Conservation (phyloP, 2,329 filamentous ascomycete species). For the Plectosphaerella sp. region DNA sequence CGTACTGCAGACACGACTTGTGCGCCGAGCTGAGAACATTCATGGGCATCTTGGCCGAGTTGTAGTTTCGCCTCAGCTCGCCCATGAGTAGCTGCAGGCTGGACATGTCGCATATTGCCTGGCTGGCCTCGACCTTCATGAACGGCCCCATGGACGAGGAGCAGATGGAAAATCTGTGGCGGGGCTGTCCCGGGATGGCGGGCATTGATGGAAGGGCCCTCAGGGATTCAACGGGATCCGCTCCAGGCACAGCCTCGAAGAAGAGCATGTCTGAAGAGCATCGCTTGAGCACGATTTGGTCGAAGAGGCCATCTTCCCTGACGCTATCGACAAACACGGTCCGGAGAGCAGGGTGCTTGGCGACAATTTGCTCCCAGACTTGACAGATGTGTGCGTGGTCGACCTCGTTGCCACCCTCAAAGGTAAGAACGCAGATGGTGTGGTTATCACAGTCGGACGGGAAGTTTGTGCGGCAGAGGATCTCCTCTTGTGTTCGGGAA, state of each 20-base stretch:
- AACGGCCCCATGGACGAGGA: constrained; percentile 36
- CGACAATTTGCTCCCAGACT: constrained; percentile 44
- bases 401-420: constrained; percentile 27
- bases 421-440: constrained; percentile 42
- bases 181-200: constrained; percentile 31
- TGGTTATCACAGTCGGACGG: constrained; percentile 38
- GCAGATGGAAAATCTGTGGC: constrained; percentile 47
- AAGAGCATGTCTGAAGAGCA: constrained; percentile 49
- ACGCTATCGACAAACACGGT: constrained; percentile 49
- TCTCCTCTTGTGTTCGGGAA: constrained; percentile 43
- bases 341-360: constrained; percentile 39
- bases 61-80: constrained; percentile 42
- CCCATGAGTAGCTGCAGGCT: constrained; percentile 42
- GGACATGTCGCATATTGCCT: constrained; percentile 40
- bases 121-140: constrained; percentile 46
- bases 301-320: constrained; percentile 42
- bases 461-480: constrained; percentile 38
- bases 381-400: constrained; percentile 40
- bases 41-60: constrained; percentile 28
- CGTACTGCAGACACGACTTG: constrained; percentile 31
- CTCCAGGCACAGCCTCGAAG: constrained; percentile 37
- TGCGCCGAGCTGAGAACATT: constrained; percentile 27
- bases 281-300: constrained; percentile 42
- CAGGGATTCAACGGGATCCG: constrained; percentile 32
- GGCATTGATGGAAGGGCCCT: constrained; percentile 37